These are phyloP conservation scores for Beauveria varroae DNA, from an alignment of 2,329 filamentous ascomycete genomes.

Conservation along the genomic window DNA sequence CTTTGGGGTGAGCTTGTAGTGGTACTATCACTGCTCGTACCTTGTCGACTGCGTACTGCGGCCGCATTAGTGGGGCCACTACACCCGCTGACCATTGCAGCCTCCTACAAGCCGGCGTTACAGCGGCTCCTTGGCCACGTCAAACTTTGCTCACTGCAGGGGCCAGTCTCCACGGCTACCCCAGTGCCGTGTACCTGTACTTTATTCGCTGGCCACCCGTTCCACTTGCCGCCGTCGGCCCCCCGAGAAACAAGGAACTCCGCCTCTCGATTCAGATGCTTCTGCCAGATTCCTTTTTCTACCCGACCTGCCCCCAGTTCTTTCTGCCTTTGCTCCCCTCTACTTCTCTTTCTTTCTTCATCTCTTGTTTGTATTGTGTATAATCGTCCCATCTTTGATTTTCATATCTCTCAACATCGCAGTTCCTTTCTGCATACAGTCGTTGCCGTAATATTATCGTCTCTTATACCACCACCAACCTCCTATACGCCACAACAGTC, in stretches of 20 bases:
- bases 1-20: background rate
- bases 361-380: conserved; percentile 3
- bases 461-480: background rate
- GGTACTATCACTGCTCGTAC: background rate
- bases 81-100: background rate
- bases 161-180: background rate
- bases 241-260: conserved; percentile 8
- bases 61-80: background rate
- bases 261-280: background rate
- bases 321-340: background rate
- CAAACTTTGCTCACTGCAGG: background rate
- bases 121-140: background rate
- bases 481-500: conserved; percentile 7
- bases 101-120: background rate
- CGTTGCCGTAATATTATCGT: background rate
- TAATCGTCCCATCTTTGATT: background rate
- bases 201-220: background rate
- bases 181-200: background rate
- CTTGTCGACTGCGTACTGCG: background rate
- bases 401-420: background rate
- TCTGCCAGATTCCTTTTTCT: conserved; percentile 6
- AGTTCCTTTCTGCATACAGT: conserved; percentile 3
- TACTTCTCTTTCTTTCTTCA: background rate
- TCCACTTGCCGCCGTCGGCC: conserved; percentile 3
- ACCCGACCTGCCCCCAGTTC: background rate